Base-by-base conservation (phyloP, 345 rosid genomes). In the Murraya paniculata region DNA sequence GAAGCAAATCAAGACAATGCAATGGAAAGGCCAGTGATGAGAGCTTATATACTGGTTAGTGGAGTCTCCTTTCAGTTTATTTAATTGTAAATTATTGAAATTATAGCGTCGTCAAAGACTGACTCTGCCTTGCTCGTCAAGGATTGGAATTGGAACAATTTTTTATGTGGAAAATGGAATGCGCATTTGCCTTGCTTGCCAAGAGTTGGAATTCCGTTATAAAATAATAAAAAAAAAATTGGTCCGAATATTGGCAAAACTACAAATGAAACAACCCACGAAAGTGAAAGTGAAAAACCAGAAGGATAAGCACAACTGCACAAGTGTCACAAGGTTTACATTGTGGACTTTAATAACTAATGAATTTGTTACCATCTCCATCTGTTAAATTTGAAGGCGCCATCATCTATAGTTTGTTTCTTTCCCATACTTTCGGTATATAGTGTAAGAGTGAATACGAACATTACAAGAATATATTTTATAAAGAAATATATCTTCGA, bases 121-220 rank as follows among this genome's bases (percentile, higher is more conserved):
- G 50, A 11, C 50, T 13, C 50, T 35, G 24, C 35, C 79, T 78
- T 82, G 59, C 9, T 64, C 1, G 33, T 64, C 82, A 82, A 50
- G 77, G 28, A 27, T 25, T 53, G 65, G 5, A 72, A 55, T 72
- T 55, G 5, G 13, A 45, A 13, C 50, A 45, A 45, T 10, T 45
- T 45, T 45, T 45, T 11, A 45, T 11, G 50, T 45, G 50, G 50
- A 45, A 13, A 13, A 14, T 45, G 50, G 50, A 45, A 45, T 4
- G 13, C 18, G 5, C 50, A 45, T 45, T 25, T 48, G 24, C 35
- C 79, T 78, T 82, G 70, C 9, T 64, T 2, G 33, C 69, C 82
- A 82, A 50, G 77, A 35, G 14, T 33, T 53, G 57, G 9, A 72
- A 55, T 72, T 55, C 16, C n/a, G 10, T 14, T 0, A 13, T 45